phyloP scores from a whole-genome alignment of 1,284 basidiomycete genomes.

The Tilletiopsis washingtonensis region DNA sequence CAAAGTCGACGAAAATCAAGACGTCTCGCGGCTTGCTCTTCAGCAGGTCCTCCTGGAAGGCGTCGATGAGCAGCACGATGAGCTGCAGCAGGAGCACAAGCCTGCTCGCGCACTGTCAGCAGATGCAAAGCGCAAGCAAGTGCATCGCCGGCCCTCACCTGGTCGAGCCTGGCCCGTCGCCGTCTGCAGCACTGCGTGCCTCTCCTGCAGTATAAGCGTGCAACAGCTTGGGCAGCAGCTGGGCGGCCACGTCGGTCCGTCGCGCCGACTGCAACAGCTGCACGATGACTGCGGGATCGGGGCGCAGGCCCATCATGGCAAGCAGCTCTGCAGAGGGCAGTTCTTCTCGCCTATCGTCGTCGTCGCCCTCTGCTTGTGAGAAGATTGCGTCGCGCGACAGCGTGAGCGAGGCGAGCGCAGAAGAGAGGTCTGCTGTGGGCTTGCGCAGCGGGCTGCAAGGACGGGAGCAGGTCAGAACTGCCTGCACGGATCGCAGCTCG shows the following conservation, averaged over 20 bases:
- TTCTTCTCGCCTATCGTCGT: background rate
- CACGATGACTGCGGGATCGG: background rate
- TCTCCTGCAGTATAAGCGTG: too few relatives aligned
- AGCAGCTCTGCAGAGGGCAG: background rate
- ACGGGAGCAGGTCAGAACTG: background rate
- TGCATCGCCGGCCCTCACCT: background rate
- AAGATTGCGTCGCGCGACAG: background rate
- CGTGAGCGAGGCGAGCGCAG: background rate
- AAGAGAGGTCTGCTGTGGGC: background rate
- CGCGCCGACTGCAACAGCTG: background rate
- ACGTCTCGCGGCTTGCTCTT: slow-evolving; percentile 26
- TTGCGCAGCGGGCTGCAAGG: background rate
- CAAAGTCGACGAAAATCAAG: slow-evolving; percentile 37
- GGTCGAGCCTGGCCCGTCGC: background rate
- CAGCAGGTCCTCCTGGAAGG: slow-evolving; percentile 32
- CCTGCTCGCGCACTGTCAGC: background rate
- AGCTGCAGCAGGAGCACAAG: slow-evolving; percentile 27
- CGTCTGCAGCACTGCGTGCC: background rate
- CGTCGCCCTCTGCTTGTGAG: background rate
- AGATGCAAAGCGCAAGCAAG: background rate
- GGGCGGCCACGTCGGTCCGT: background rate
- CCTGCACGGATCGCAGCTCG: background rate
- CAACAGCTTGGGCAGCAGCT: slow-evolving; percentile 3
- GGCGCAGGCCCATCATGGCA: background rate
- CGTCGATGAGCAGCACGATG: slow-evolving; percentile 34